Base-by-base conservation (phyloP, 257 asterid species). In the Plantago elongata region DNA sequence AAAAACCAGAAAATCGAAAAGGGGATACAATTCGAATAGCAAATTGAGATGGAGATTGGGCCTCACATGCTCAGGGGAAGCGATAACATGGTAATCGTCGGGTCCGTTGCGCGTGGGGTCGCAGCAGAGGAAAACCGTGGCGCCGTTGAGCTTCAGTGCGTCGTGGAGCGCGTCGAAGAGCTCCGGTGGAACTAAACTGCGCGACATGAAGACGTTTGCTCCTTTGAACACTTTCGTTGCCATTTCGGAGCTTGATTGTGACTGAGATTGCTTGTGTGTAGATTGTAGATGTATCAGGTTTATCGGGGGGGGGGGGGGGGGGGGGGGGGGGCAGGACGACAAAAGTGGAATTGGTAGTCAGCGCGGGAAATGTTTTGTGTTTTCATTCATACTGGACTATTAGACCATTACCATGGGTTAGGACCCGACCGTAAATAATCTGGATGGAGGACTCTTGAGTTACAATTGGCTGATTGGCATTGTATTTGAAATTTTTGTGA, bases 131-230 rank as follows among this genome's bases (percentile, higher is more conserved):
- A 89, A 60, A 49, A 93, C 77, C 62, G 81, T 73, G 11, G 99
- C 99, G 51, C 99, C 97, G 54, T 84, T 93, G 76, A 78, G 93
- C 81, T 87, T 89, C 70, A 93, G 75, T 13, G 97, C 95, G 68
- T 87, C 97, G 84, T 86, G 97, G 61, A 93, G 94, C 58, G 95
- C 71, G 69, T 93, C 99, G 74, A 83, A 93, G 45, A 74, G 73
- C 81, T 93, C 99, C 51, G 99, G 96, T 51, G 96, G 99, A 14
- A 93, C 96, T 59, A 93, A 79, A 51, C 75, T 87, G 47, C 95
- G 78, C 22, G 99, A 93, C 87, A 93, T 72, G 75, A 77, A 89
- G 11, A 87, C 90, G 66, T 83, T 85, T 44, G 67, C 83, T 45
- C 94, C 97, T 29, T 59, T 78, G 64, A 93, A 93, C 66, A 87